Base-by-base conservation (phyloP, 441 rosid genomes). In the Gossypium trilobum region DNA sequence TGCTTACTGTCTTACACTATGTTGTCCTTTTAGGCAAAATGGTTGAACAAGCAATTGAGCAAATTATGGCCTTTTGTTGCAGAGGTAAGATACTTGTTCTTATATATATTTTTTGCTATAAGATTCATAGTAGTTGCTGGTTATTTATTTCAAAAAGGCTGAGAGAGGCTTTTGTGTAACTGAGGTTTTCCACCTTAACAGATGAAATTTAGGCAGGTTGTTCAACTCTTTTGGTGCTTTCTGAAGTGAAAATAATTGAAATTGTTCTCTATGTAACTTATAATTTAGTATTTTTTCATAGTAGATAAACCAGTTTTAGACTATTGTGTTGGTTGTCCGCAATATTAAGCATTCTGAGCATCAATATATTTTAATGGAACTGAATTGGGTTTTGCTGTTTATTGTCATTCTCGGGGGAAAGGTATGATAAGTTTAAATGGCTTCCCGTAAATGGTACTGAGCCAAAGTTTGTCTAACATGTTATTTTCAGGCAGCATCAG, bases 61-160 rank as follows among this genome's bases (percentile, higher is more conserved):
- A 95, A 92, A 83, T 77, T 95, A 73, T 95, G 99, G 99, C 99
- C 99, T 52, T 95, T 64, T 72, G 73, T 95, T 61, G 97, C 97
- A 23, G 97, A 92, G 80, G 99, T 92, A 83, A 87, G 85, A 48
- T 72, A 59, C 59, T 78, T 50, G 46, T 65, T 76, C 23, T 20
- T 55, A 9, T 55, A 33, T 55, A 19, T 19, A 19, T 55, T 0
- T 70, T 51, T 29, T 19, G 13, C 33, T 11, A 20, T 44, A 65
- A 44, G 70, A 11, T 22, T 44, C 54, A 20, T 11, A 42, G 27
- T 5, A 20, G 10, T 64, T 42, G 33, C 27, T 54, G 17, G 25
- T 25, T 22, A 0, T 8, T 62, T 14, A 33, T 31, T 60, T 25
- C 10, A 27, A 59, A 36, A 27, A 59, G 39, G 19, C 64, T 59